Percentiles rank a stretch among this genome's conserved stretches.
These are phyloP conservation scores for Bruguiera sexangula DNA, from an alignment of 345 rosid genomes.

Conservation along the genomic window DNA sequence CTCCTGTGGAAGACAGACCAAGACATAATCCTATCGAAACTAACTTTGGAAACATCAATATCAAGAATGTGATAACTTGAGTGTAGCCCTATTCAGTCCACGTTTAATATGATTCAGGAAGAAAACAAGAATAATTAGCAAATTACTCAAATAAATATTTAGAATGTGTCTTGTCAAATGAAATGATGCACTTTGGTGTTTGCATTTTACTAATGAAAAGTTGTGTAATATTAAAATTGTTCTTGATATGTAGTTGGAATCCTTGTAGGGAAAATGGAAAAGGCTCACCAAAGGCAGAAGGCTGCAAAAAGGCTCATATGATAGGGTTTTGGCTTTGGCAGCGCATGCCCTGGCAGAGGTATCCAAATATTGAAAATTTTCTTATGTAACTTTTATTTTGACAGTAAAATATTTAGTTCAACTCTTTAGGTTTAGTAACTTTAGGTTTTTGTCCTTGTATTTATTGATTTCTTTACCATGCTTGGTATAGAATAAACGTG, in stretches of 20 bases:
- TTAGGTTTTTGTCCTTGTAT: neutral
- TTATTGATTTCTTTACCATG: slow-evolving; percentile 19
- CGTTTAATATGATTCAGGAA: too few species aligned
- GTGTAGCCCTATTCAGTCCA: too few species aligned
- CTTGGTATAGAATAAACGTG: slow-evolving; percentile 67
- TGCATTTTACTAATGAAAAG: too few species aligned
- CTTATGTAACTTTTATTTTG: neutral
- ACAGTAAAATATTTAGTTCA: slow-evolving; percentile 1
- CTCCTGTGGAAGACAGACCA: too few species aligned
- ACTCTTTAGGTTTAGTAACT: neutral
- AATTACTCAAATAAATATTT: too few species aligned
- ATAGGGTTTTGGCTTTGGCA: slow-evolving; percentile 78
- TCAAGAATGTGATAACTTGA: too few species aligned
- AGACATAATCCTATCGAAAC: too few species aligned
- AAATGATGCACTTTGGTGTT: too few species aligned
- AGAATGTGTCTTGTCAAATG: too few species aligned
- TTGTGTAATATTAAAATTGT: neutral
- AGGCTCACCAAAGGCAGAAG: slow-evolving; percentile 44
- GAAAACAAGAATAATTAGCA: too few species aligned
- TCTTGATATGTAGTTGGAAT: neutral
- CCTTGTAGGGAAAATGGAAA: slow-evolving; percentile 41
- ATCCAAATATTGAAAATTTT: slow-evolving; percentile 11
- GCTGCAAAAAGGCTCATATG: slow-evolving; percentile 52
- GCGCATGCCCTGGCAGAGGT: slow-evolving; percentile 98
- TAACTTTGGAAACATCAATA: too few species aligned